phyloP scores from a whole-genome alignment of 2,329 filamentous ascomycete species.

The Epichloe gansuensis region DNA sequence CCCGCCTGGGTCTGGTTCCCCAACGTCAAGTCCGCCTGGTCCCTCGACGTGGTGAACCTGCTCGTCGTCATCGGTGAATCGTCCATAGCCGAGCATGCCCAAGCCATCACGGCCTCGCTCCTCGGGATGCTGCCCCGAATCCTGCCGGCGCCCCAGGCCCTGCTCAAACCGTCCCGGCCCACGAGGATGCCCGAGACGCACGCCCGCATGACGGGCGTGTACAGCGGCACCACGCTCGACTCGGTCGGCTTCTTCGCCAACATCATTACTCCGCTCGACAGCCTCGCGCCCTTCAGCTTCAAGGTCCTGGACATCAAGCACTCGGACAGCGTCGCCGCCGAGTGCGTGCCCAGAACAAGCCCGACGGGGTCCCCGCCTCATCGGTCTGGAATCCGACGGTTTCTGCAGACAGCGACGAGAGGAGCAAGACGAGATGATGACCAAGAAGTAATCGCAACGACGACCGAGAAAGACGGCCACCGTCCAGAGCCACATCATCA shows the following conservation, averaged over 20 bases:
- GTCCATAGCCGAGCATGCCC: conserved; percentile 43
- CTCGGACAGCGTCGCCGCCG: conserved; percentile 12
- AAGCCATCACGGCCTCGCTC: conserved; percentile 44
- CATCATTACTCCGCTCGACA: conserved; percentile 43
- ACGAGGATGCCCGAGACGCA: conserved; percentile 40
- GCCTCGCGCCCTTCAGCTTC: conserved; percentile 34
- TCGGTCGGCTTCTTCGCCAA: conserved; percentile 50
- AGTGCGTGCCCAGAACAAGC: neutral
- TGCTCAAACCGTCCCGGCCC: conserved; percentile 44
- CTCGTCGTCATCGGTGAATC: conserved; percentile 51
- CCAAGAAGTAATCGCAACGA: too few species aligned
- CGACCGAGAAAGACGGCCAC: too few species aligned
- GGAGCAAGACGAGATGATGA: too few species aligned
- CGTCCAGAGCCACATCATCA: too few species aligned
- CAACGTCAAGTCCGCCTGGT: conserved; percentile 31
- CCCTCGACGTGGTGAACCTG: conserved; percentile 48
- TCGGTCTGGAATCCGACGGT: neutral
- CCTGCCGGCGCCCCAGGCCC: conserved; percentile 48
- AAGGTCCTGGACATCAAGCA: conserved; percentile 36
- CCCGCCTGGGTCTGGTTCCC: conserved; percentile 32
- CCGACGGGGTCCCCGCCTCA: neutral
- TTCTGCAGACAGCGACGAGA: neutral
- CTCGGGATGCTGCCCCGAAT: conserved; percentile 46
- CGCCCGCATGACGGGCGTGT: conserved; percentile 44
- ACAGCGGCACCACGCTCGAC: conserved; percentile 40